These are phyloP conservation scores for Zizania latifolia DNA, from an alignment of 176 grass and related monocot species.

Conservation along the genomic window DNA sequence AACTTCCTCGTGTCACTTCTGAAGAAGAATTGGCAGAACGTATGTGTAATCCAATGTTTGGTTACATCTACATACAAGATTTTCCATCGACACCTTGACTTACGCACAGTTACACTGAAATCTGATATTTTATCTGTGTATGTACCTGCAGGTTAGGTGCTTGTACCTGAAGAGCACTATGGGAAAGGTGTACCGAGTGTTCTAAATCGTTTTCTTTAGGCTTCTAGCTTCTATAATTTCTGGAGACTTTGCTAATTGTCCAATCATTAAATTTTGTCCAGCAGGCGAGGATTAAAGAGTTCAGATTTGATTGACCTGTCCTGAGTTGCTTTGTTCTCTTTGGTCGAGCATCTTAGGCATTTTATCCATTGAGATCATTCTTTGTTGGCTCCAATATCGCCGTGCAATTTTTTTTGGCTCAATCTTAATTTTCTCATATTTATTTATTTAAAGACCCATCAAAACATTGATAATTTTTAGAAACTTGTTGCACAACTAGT, in stretches of 20 bases:
- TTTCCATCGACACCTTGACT: neutral
- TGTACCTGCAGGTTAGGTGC: conserved; percentile 58
- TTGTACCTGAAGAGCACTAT: conserved; percentile 92
- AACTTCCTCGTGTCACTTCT: conserved; percentile 82
- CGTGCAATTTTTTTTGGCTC: too few species aligned
- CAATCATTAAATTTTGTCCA: conserved; percentile 4
- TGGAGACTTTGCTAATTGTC: conserved; percentile 9
- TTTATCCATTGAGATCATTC: neutral
- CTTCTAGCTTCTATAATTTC: conserved; percentile 10
- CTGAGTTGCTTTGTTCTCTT: neutral
- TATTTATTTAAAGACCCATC: too few species aligned
- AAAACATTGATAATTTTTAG: too few species aligned
- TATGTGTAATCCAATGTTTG: neutral
- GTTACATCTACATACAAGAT: neutral
- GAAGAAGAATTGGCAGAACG: conserved; percentile 94
- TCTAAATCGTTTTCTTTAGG: conserved; percentile 31
- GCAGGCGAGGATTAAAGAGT: neutral
- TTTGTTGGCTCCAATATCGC: neutral
- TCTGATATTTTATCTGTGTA: neutral
- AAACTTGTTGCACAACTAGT: too few species aligned
- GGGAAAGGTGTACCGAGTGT: conserved; percentile 59
- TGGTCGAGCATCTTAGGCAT: neutral
- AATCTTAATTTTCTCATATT: too few species aligned
- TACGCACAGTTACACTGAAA: neutral
- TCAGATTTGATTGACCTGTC: neutral